Evolutionary conservation across 257 asterid species (phyloP), one percentile per base, ranked within the genome.

Genomic region (Nicotiana attenuata): DNA sequence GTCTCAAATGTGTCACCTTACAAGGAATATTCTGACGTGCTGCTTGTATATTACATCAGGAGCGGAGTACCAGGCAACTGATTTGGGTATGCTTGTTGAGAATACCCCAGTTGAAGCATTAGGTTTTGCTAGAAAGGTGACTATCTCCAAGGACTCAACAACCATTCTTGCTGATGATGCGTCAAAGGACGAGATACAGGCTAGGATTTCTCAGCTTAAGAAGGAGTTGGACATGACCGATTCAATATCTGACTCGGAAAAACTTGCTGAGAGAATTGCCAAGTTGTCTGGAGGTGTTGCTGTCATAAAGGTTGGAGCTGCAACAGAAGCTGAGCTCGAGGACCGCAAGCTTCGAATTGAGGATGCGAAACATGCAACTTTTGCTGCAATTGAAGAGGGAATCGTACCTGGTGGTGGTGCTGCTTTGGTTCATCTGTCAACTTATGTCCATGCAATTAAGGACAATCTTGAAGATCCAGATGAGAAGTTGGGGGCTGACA

Each of bases 61-160:
- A 77, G 98, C 99, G 4, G 97, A 95, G 88, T 93, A 83, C 87
- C 99, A 93, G 88, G 97, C 99, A 13, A 87, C 90, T 13, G 99
- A 93, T 65, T 84, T 96, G 88, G 96, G 98, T 50, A 85, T 94
- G 85, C 86, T 89, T 22, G 93, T 96, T 77, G 99, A 92, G 87
- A 91, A 92, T 80, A 92, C 97, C 7, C 88, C 88, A 11, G 82
- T 96, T 79, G 91, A 88, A 76, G 88, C 87, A 29, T 64, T 88
- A 28, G 89, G 91, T 16, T 80, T 82, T 84, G 89, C 88, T 56
- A 82, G 89, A 52, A 88, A 88, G 77, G 87, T 88, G 82, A 87
- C 82, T n/a, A 85, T 88, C 5, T 82, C 89, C 5, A 88, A 88
- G 82, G 89, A 86, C 63, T 82, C 83, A 28, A 86, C 89, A 11